A percentile compares a stretch with the other conserved stretches of the same genome.
Conservation (phyloP, 768 basidiomycete genomes). For the Heimioporus sp. region DNA sequence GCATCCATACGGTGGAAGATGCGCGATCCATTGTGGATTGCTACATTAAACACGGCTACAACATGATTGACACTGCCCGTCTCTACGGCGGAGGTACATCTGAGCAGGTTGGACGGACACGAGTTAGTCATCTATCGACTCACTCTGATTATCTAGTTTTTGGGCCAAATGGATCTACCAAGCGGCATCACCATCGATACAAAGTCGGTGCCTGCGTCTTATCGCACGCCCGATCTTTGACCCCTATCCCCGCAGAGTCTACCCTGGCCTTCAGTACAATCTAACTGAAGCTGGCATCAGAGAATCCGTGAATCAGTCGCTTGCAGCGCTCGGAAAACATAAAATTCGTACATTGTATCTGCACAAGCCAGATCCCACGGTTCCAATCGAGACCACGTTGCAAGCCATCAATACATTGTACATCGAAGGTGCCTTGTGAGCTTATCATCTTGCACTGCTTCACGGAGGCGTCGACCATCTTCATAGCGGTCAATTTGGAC, state of each 20-base stretch:
- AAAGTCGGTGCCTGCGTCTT: slow-evolving; percentile 9
- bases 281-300: slow-evolving; percentile 8
- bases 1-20: slow-evolving; percentile 14
- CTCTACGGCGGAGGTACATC: slow-evolving; percentile 19
- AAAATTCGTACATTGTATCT: slow-evolving; percentile 35
- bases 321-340: slow-evolving; percentile 8
- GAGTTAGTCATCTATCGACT: neutral
- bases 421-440: slow-evolving; percentile 52
- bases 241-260: slow-evolving; percentile 3
- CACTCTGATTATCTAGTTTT: slow-evolving; percentile 7
- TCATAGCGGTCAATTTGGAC: slow-evolving; percentile 12
- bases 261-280: slow-evolving; percentile 1
- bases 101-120: slow-evolving; percentile 17
- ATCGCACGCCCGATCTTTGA: neutral
- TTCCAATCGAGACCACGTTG: slow-evolving; percentile 45
- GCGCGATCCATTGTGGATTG: slow-evolving; percentile 12
- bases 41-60: slow-evolving; percentile 15
- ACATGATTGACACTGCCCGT: slow-evolving; percentile 22
- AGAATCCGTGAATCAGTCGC: slow-evolving; percentile 13
- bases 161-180: slow-evolving; percentile 11
- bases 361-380: slow-evolving; percentile 43
- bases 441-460: neutral
- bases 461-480: neutral
- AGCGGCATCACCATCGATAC: slow-evolving; percentile 13
- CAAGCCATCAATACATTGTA: slow-evolving; percentile 45